Base-by-base conservation (phyloP, 2,329 filamentous ascomycete species). In the Alternaria solani region DNA sequence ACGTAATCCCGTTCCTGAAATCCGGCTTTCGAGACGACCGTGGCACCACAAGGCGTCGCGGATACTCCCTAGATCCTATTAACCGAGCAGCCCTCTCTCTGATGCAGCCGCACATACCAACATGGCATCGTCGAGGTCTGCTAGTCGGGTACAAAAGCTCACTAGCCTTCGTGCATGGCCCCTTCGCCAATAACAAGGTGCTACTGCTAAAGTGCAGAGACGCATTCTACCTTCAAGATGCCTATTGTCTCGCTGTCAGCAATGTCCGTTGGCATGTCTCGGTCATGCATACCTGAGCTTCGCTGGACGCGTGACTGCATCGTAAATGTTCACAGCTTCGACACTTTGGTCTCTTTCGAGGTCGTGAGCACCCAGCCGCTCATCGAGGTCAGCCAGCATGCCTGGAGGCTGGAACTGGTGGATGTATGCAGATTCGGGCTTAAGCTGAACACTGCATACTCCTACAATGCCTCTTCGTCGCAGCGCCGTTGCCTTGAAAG, bases 151-250 rank as follows among this genome's bases (percentile, higher is more conserved):
- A 39, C 70, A 71, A 54, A 68, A 74, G 34, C 56, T 62, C 25
- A 73, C 62, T 20, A 74, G 67, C 23, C 63, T 57, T 28, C 63
- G 57, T 52, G 70, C 72, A 60, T 74, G 70, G 25, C 72, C 71
- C 23, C 68, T 65, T 32, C 65, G 60, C 71, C 72, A 74, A 57
- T 75, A 75, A 47, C 61, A 58, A 28, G 70, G 70, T 46, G 65
- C 63, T 4, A 72, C 70, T 34, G 66, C 70, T 32, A 71, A 43
- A 34, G 70, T 69, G 28, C 55, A 61, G 26, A 70, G 61, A 48
- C 67, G 59, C 68, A 71, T 70, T 18, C 47, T 59, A 30, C 57
- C 59, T 34, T 53, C 51, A 12, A 64, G 57, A 47, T 64, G 26
- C 23, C 68, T 70, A 39, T 9, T 20, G 18, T 38, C 7, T 16